Percentiles rank a stretch among this genome's conserved stretches.
Evolutionary conservation across 176 grass and related monocot species (phyloP).

Genomic region (Zoysia japonica): DNA sequence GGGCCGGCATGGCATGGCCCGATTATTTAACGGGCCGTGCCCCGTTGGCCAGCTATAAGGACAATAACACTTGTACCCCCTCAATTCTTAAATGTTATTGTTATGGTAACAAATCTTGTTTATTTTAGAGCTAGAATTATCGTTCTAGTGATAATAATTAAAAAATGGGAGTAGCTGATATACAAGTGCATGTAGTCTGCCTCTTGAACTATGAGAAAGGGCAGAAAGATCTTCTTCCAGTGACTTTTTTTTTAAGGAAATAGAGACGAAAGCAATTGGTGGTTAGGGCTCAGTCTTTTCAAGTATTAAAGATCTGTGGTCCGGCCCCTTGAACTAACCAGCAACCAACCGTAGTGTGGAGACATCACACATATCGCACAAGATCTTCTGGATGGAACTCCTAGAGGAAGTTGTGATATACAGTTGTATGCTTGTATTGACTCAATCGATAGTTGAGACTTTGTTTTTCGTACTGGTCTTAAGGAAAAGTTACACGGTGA

Average conservation of each 20-base stretch:
- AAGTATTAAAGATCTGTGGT: conserved; percentile 16
- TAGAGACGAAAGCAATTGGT: conserved; percentile 3
- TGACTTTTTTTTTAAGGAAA: not conserved
- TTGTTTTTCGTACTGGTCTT: not conserved
- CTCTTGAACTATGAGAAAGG: not conserved
- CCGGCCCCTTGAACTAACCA: conserved; percentile 1
- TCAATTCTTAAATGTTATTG: too few species aligned
- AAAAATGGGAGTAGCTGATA: too few species aligned
- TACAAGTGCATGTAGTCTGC: too few species aligned
- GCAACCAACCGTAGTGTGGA: not conserved
- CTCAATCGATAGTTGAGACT: not conserved
- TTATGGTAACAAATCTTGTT: too few species aligned
- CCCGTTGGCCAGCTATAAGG: too few species aligned
- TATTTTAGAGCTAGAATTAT: too few species aligned
- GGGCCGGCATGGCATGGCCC: too few species aligned
- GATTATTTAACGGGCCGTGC: too few species aligned
- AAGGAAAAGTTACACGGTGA: not conserved
- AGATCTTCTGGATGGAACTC: not conserved
- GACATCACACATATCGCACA: not conserved
- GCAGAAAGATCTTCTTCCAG: not conserved
- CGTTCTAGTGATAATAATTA: too few species aligned
- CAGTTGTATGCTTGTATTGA: not conserved
- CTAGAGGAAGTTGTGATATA: not conserved
- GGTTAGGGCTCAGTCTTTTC: conserved; percentile 15
- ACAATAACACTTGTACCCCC: too few species aligned